Conservation (phyloP, 176 grass and related monocot genomes). For the Aechmea fasciata region DNA sequence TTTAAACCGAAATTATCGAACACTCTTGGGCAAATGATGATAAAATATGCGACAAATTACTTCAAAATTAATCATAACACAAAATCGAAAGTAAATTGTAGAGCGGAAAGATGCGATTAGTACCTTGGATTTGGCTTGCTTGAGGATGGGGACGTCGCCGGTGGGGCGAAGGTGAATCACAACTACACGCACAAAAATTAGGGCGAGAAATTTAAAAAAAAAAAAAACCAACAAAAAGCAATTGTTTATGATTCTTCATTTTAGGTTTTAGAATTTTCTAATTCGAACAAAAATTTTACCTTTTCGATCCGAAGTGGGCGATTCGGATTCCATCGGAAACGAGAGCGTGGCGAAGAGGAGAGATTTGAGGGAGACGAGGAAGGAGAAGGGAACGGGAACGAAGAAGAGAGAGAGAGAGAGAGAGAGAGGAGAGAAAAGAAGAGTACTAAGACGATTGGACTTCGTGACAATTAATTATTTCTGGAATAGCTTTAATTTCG, state of each 20-base stretch:
- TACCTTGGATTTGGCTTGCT: constrained; percentile 77
- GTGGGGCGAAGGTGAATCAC: constrained; percentile 67
- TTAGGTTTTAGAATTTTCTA: too few species aligned
- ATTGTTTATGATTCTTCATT: background rate
- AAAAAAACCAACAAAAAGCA: background rate
- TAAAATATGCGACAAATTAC: too few species aligned
- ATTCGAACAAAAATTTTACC: background rate
- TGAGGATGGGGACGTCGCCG: constrained; percentile 67
- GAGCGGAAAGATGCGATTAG: background rate
- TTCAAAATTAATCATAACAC: background rate
- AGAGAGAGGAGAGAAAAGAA: too few species aligned
- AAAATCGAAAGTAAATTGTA: background rate
- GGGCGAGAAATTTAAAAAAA: background rate
- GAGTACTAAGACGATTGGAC: too few species aligned
- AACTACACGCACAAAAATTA: constrained; percentile 19
- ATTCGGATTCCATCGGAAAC: constrained; percentile 11
- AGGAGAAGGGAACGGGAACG: background rate
- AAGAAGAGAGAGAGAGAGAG: background rate
- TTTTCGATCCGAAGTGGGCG: constrained; percentile 19
- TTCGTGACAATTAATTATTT: too few species aligned
- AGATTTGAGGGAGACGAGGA: background rate
- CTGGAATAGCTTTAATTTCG: too few species aligned
- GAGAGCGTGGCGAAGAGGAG: background rate
- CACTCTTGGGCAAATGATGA: background rate
- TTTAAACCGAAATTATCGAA: background rate